Evolutionary conservation across 345 rosid species (phyloP), one percentile per base, ranked within the genome.

Genomic region (Euphorbia lathyris): DNA sequence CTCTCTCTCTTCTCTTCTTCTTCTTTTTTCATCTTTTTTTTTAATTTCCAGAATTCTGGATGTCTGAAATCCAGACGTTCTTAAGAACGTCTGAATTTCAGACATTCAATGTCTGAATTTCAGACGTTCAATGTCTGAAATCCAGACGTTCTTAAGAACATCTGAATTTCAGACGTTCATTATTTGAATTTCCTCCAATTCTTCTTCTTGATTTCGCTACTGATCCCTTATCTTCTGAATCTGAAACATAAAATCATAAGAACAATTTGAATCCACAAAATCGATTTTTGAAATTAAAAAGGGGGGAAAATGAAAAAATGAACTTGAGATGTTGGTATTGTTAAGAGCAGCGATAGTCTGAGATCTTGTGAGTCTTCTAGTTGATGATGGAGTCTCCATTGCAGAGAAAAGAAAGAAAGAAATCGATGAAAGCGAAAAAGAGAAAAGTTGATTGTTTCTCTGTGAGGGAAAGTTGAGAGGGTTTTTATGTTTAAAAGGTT

Each of bases 361-460:
- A 0, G 87, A 89, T 70, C 91, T 79, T 62, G 86, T 84, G 79
- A 83, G 76, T 77, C 86, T 84, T 79, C 80, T 87, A 53, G 74
- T 68, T 48, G 95, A 91, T 43, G 85, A 86, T 64, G 96, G 98
- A 59, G 97, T 94, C 86, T 91, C 98, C 98, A 91, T 94, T 78
- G 36, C 20, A 45, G 14, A 58, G 45, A 52, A 61, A 65, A 66
- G 55, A 20, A 55, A 45, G 8, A 20, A n/a, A n/a, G n/a, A n/a
- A n/a, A 67, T 58, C 17, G 26, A 20, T 45, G n/a, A n/a, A 16
- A 63, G 27, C 56, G 23, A 27, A 32, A n/a, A 53, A 48, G 58
- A 19, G 27, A 40, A 68, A 63, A 57, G 10, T 11, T 58, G 42
- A 59, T 29, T n/a, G 27, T 11, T 17, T 17, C 25, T 22, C 4